phyloP scores from a whole-genome alignment of 805 yeast species.

The Yueomyces sp. region DNA sequence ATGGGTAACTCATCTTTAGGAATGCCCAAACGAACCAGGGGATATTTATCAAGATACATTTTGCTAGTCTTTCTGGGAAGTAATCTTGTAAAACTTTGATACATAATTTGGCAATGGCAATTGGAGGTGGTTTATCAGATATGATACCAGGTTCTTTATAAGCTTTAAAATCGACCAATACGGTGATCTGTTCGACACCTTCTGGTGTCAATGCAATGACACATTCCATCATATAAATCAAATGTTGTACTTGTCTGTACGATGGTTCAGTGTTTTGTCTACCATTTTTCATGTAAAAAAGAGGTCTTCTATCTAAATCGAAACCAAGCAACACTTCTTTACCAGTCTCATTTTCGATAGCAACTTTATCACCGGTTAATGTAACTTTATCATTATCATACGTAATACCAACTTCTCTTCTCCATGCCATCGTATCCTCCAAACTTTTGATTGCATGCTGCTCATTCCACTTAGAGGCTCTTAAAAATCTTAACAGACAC shows the following conservation, averaged over 20 bases:
- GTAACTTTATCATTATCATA: conserved; percentile 23
- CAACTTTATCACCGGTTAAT: conserved; percentile 29
- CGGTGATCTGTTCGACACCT: conserved; percentile 42
- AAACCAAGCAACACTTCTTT: conserved; percentile 41
- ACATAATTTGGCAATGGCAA: conserved; percentile 36
- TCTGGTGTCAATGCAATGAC: conserved; percentile 43
- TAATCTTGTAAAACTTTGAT: conserved; percentile 40
- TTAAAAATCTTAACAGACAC: conserved; percentile 36
- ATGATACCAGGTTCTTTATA: conserved; percentile 24
- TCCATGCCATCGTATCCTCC: conserved; percentile 38
- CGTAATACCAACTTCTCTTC: conserved; percentile 36
- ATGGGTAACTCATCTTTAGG: conserved; percentile 42
- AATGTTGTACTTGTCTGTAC: conserved; percentile 39
- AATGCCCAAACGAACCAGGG: conserved; percentile 47
- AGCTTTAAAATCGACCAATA: conserved; percentile 42
- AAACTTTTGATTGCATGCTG: conserved; percentile 32
- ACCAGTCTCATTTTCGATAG: conserved; percentile 38
- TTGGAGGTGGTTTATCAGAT: conserved; percentile 34
- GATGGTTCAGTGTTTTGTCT: conserved; percentile 42
- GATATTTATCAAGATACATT: conserved; percentile 39
- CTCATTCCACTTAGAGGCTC: conserved; percentile 39
- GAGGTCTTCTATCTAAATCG: conserved; percentile 40
- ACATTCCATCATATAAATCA: conserved; percentile 43
- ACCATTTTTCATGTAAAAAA: conserved; percentile 39
- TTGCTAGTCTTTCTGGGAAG: conserved; percentile 45